Percentiles rank a stretch among this genome's conserved stretches.
Evolutionary conservation across 805 yeast species (phyloP).

Genomic region (Clavispora asparagi): DNA sequence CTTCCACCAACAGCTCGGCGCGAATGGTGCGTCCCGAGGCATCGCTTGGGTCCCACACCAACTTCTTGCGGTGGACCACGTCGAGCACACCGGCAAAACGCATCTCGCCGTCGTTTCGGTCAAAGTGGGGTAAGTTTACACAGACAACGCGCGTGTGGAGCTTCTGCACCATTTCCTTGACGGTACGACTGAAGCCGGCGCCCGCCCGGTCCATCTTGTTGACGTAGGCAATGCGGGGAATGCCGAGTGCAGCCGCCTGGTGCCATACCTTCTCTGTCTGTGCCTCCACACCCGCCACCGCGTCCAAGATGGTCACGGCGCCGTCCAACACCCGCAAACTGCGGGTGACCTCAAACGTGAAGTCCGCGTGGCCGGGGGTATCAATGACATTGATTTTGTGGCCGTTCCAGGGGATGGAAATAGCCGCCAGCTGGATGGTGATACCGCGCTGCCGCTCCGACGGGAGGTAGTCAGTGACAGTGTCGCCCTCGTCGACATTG

Average conservation of each 20-base stretch:
- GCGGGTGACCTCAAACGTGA: constrained; percentile 88
- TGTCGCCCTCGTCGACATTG: constrained; percentile 94
- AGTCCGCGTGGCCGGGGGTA: constrained; percentile 98
- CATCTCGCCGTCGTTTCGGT: constrained; percentile 25
- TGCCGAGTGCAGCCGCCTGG: constrained; percentile 61
- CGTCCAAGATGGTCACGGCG: constrained; percentile 87
- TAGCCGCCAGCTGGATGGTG: constrained; percentile 95
- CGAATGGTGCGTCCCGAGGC: constrained; percentile 47
- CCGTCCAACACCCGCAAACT: constrained; percentile 91
- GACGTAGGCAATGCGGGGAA: constrained; percentile 77
- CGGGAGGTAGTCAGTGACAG: constrained; percentile 87
- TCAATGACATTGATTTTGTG: constrained; percentile 82
- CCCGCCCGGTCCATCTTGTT: constrained; percentile 97
- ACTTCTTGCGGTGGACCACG: constrained; percentile 55
- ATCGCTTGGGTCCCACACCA: constrained; percentile 45
- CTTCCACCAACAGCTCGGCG: constrained; percentile 39
- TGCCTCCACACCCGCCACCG: constrained; percentile 97
- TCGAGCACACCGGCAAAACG: constrained; percentile 72
- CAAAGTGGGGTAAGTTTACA: constrained; percentile 74
- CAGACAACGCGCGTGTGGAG: constrained; percentile 69
- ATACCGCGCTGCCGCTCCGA: constrained; percentile 92
- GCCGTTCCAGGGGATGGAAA: constrained; percentile 79
- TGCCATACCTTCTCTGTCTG: constrained; percentile 97
- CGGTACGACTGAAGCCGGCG: constrained; percentile 89
- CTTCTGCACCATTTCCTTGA: constrained; percentile 72